Evolutionary conservation across 2,329 filamentous ascomycete species (phyloP).

Genomic region (Aspergillus arachidicola): DNA sequence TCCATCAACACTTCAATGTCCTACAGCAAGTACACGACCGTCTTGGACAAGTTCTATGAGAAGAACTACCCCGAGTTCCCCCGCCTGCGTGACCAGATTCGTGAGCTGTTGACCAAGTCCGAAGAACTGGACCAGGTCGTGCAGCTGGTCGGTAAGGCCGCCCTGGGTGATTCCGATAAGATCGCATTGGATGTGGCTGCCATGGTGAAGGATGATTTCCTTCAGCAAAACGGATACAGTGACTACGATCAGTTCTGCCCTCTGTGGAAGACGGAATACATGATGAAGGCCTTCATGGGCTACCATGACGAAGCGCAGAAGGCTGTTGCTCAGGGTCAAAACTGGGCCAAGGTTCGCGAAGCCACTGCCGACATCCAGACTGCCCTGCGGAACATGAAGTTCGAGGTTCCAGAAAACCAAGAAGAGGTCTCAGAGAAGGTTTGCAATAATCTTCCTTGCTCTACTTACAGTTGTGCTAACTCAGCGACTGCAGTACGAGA

Average conservation of each 20-base stretch:
- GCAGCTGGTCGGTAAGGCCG: conserved; percentile 96
- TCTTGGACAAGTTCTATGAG: conserved; percentile 91
- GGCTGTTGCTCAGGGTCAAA: conserved; percentile 85
- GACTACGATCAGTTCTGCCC: conserved; percentile 99
- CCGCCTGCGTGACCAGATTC: conserved; percentile 86
- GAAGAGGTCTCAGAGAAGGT: conserved; percentile 83
- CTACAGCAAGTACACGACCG: conserved; percentile 93
- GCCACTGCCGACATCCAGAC: conserved; percentile 83
- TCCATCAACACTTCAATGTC: conserved; percentile 94
- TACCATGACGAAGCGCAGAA: conserved; percentile 98
- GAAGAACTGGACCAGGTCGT: conserved; percentile 99
- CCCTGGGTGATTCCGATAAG: conserved; percentile 94
- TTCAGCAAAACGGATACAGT: conserved; percentile 98
- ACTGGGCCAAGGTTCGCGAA: conserved; percentile 91
- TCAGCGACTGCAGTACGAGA: conserved; percentile 71
- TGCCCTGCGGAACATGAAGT: conserved; percentile 90
- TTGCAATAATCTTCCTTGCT: conserved; percentile 19
- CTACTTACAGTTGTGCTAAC: conserved; percentile 41
- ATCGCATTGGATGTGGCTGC: conserved; percentile 92
- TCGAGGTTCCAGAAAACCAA: conserved; percentile 86
- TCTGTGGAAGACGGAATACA: conserved; percentile 99
- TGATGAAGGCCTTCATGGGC: conserved; percentile 99
- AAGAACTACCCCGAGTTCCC: conserved; percentile 95
- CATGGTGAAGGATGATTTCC: conserved; percentile 95
- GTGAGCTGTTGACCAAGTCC: conserved; percentile 88